These are phyloP conservation scores for Phytophthora fragariaefolia DNA, from an alignment of 352 stramenopile genomes.

Conservation along the genomic window DNA sequence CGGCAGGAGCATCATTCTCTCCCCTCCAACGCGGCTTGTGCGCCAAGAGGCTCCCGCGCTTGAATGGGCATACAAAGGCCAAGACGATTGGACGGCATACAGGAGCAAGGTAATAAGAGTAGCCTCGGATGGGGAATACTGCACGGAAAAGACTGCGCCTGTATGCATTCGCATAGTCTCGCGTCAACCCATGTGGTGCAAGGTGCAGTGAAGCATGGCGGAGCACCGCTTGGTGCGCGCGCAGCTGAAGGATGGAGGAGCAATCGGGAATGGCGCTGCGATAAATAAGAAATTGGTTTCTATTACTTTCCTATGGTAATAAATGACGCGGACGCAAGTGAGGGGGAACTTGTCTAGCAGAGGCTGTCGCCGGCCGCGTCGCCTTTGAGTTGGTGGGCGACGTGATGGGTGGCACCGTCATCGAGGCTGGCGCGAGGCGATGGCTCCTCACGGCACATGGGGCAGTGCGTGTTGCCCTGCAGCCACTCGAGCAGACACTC, in stretches of 20 bases:
- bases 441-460: conserved; percentile 87
- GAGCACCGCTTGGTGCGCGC: no score
- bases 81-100: conserved; percentile 26
- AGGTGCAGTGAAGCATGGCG: not conserved
- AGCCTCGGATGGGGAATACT: not conserved
- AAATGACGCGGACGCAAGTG: conserved; percentile 22
- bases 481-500: conserved; percentile 89
- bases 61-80: conserved; percentile 29
- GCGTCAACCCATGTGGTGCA: not conserved
- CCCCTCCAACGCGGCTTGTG: conserved; percentile 37
- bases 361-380: conserved; percentile 19
- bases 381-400: conserved; percentile 13
- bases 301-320: conserved; percentile 45
- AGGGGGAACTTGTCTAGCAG: no score
- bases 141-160: not conserved
- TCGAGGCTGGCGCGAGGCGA: conserved; percentile 18
- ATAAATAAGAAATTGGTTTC: conserved; percentile 34
- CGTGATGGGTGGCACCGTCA: conserved; percentile 2
- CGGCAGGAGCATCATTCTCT: conserved; percentile 54
- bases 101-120: conserved; percentile 17
- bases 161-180: conserved; percentile 2
- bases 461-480: conserved; percentile 81
- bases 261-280: not conserved
- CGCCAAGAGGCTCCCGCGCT: conserved; percentile 34
- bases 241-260: no score